Conservation (phyloP, 2,329 filamentous ascomycete genomes). For the Colletotrichum lupini region DNA sequence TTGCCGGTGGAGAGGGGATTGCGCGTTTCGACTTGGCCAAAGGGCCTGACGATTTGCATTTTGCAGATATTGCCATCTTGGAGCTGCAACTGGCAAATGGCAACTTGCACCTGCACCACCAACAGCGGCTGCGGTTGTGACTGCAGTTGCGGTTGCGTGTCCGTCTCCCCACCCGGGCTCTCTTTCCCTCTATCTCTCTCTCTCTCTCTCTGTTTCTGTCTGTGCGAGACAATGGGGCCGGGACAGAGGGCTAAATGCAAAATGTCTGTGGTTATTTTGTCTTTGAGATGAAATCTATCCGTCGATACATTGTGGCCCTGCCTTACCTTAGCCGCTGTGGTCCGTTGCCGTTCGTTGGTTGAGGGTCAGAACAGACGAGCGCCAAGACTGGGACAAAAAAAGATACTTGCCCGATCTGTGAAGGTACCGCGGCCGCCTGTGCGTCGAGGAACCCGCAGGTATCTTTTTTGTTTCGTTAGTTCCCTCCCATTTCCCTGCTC, state of each 20-base stretch:
- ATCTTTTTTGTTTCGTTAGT: not conserved
- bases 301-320: not conserved
- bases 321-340: not conserved
- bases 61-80: not conserved
- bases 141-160: not conserved
- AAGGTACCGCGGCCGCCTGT: slow-evolving; percentile 33
- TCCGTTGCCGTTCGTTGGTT: not conserved
- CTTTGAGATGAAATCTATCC: slow-evolving; percentile 1
- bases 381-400: not conserved
- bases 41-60: not conserved
- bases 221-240: not conserved
- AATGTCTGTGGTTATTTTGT: slow-evolving; percentile 1
- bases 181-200: no score
- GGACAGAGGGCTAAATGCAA: slow-evolving; percentile 1
- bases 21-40: slow-evolving; percentile 8
- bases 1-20: slow-evolving; percentile 8
- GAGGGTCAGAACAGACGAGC: not conserved
- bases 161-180: not conserved
- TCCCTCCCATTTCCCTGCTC: not conserved
- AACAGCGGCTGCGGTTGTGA: not conserved
- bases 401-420: slow-evolving; percentile 11
- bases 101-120: not conserved
- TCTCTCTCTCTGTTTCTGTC: not conserved
- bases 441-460: slow-evolving; percentile 23
- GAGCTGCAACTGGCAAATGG: not conserved